Percentiles rank a stretch among this genome's conserved stretches.
These are phyloP conservation scores for Capronia epimyces DNA, from an alignment of 2,329 filamentous ascomycete species.

Conservation along the genomic window DNA sequence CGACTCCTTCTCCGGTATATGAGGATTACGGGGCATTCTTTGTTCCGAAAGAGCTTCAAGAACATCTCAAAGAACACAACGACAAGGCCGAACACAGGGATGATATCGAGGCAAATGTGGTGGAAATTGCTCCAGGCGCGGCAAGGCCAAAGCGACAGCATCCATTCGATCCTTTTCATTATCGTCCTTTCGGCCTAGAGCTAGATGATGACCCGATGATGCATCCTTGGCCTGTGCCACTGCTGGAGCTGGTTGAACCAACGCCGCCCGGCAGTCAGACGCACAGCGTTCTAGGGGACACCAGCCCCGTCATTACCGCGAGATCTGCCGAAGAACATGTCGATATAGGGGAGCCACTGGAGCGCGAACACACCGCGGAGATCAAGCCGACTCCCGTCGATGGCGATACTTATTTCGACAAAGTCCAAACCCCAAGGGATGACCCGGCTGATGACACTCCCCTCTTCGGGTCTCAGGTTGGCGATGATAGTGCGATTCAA, in stretches of 20 bases:
- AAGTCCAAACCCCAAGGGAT: constrained; percentile 54
- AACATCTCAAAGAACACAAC: constrained; percentile 37
- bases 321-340: constrained; percentile 26
- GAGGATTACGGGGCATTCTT: constrained; percentile 43
- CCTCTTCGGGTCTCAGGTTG: not conserved
- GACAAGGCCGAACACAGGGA: constrained; percentile 21
- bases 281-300: constrained; percentile 31
- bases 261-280: constrained; percentile 44
- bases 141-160: constrained; percentile 8
- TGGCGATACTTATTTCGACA: constrained; percentile 60
- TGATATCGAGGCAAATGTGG: constrained; percentile 21
- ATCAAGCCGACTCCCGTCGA: constrained; percentile 62
- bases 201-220: constrained; percentile 24
- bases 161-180: constrained; percentile 25
- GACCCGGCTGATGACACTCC: constrained; percentile 32
- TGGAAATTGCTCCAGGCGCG: constrained; percentile 26
- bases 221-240: constrained; percentile 45
- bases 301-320: constrained; percentile 33
- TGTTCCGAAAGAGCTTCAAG: constrained; percentile 38
- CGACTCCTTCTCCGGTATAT: constrained; percentile 35
- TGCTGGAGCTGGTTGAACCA: constrained; percentile 53
- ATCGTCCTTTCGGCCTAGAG: constrained; percentile 25
- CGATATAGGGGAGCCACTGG: constrained; percentile 42
- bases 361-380: constrained; percentile 38
- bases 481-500: constrained; percentile 42